Evolutionary conservation across 257 asterid genomes (phyloP), one percentile per base, ranked within the genome.

Genomic region (Plectranthus barbatus): DNA sequence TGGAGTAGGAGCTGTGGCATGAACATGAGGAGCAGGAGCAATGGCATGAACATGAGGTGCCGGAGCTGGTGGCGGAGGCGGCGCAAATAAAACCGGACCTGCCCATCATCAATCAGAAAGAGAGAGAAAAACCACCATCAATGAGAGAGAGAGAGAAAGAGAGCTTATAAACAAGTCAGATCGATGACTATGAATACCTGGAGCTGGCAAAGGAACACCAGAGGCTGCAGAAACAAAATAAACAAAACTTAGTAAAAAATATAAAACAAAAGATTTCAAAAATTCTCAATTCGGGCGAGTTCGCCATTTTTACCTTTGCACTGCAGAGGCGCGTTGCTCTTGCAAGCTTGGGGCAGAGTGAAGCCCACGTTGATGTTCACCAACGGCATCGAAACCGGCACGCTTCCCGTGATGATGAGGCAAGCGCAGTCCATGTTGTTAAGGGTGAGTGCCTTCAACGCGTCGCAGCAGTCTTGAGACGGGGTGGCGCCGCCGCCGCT

Each of bases 141-240:
- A n/a, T n/a, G 29, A 9, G 44, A 37, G 13, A 0, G n/a, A 37
- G n/a, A 37, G n/a, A 11, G 36, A 31, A n/a, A n/a, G n/a, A n/a
- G n/a, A n/a, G n/a, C n/a, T n/a, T n/a, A n/a, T n/a, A n/a, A n/a
- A n/a, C n/a, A n/a, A n/a, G n/a, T 0, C 0, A 31, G 31, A 26
- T 26, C 31, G 3, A 26, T 1, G 20, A 10, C 14, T 9, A 1
- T 47, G 9, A 14, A 15, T 77, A 85, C 96, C 96, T 82, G 96
- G 84, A 77, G 96, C 54, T 48, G 95, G 95, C 40, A 88, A 69
- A 12, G 95, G 88, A 70, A 72, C 86, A 3, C 95, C 95, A 0
- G 92, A 17, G 42, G 92, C 96, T 88, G 88, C 79, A 77, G 31
- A 13, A 21, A 11, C 9, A 21, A 1, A 8, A 26, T 26, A 31